phyloP scores from a whole-genome alignment of 345 rosid genomes.

The Acer campestre region DNA sequence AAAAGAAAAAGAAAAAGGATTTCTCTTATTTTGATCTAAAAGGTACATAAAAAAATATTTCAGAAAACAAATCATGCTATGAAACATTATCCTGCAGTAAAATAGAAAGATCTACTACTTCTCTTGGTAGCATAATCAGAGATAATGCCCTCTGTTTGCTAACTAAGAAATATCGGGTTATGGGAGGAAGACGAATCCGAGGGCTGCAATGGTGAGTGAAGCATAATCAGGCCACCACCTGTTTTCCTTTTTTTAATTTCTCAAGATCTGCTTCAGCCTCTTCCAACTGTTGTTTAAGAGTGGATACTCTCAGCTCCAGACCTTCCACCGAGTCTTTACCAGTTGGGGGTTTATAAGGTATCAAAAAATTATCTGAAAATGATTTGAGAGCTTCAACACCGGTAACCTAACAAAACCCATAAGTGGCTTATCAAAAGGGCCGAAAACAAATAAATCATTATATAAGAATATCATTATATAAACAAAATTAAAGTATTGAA shows the following conservation, averaged over 20 bases:
- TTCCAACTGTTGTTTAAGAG: constrained; percentile 52
- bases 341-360: constrained; percentile 58
- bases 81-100: constrained; percentile 14
- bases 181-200: neutral
- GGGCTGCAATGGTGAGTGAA: neutral
- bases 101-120: neutral
- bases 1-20: neutral
- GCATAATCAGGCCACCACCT: constrained; percentile 34
- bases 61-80: constrained; percentile 19
- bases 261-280: constrained; percentile 79
- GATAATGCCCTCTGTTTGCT: neutral
- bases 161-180: constrained; percentile 1
- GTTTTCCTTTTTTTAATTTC: constrained; percentile 62
- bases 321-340: constrained; percentile 51
- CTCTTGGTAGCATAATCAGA: neutral
- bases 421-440: constrained; percentile 20
- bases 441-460: neutral
- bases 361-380: constrained; percentile 64
- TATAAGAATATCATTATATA: neutral
- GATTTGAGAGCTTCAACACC: constrained; percentile 88
- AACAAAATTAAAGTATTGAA: too few species aligned
- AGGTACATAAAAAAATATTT: constrained; percentile 9
- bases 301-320: constrained; percentile 54
- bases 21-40: neutral
- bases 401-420: constrained; percentile 62